These are phyloP conservation scores for Dictyostelium capitatum DNA, from an alignment of 78 protist species.

Conservation along the genomic window DNA sequence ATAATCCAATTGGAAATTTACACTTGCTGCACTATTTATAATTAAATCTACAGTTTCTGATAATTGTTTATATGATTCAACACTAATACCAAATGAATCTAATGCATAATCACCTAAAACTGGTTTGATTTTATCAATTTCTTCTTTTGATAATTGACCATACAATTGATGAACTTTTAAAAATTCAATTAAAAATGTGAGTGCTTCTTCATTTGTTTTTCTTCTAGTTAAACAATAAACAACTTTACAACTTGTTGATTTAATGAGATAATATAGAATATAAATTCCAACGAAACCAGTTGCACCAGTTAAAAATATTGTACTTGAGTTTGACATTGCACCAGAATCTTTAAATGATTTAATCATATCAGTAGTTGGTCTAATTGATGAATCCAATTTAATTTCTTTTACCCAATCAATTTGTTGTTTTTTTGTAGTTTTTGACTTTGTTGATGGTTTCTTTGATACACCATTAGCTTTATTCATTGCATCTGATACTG, in stretches of 20 bases:
- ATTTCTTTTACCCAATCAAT: conserved; percentile 6
- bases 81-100: background rate
- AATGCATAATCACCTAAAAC: background rate
- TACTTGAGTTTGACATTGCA: no score
- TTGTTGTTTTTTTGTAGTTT: background rate
- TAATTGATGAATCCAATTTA: background rate
- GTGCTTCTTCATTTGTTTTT: background rate
- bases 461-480: background rate
- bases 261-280: no score
- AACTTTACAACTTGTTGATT: no score
- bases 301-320: conserved; percentile 33
- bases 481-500: background rate
- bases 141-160: background rate
- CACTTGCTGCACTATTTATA: conserved; percentile 12
- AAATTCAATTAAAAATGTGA: background rate
- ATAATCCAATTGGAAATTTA: no score
- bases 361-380: background rate
- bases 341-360: background rate
- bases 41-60: conserved; percentile 25
- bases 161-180: background rate
- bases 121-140: background rate
- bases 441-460: background rate
- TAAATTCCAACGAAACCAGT: conserved; percentile 24
- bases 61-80: background rate
- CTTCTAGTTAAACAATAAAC: background rate